phyloP scores from a whole-genome alignment of 2,329 filamentous ascomycete genomes.

The Neonectria coccinea region DNA sequence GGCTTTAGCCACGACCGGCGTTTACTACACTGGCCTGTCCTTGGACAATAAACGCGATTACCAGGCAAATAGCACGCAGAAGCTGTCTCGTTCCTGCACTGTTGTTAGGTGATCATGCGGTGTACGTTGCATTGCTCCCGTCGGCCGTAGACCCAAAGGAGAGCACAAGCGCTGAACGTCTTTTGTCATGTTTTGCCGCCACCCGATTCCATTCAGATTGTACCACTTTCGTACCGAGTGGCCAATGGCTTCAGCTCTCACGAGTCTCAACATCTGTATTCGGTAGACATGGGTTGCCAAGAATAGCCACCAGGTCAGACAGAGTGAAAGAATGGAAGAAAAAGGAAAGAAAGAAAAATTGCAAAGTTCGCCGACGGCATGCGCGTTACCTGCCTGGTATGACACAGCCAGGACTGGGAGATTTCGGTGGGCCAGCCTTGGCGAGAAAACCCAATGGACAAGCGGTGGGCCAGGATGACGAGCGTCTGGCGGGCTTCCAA shows the following conservation, averaged over 20 bases:
- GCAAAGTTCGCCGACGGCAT: slow-evolving; percentile 4
- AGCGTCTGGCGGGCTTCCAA: slow-evolving; percentile 38
- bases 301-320: slow-evolving; percentile 7
- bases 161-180: slow-evolving; percentile 13
- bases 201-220: slow-evolving; percentile 2
- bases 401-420: slow-evolving; percentile 31
- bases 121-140: slow-evolving; percentile 14
- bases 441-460: slow-evolving; percentile 25
- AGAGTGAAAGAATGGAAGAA: background rate
- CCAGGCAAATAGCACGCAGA: background rate
- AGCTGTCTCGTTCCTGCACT: slow-evolving; percentile 15
- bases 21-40: slow-evolving; percentile 1
- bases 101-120: slow-evolving; percentile 21
- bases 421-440: slow-evolving; percentile 32
- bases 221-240: background rate
- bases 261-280: slow-evolving; percentile 5
- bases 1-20: slow-evolving; percentile 1
- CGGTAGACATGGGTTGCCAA: background rate
- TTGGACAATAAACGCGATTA: background rate
- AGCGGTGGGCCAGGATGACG: slow-evolving; percentile 27
- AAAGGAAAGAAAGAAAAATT: background rate
- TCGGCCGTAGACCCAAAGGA: slow-evolving; percentile 21
- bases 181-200: slow-evolving; percentile 13
- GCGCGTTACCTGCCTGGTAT: slow-evolving; percentile 32
- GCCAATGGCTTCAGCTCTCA: slow-evolving; percentile 8